A percentile compares a stretch with the other conserved stretches of the same genome.
Evolutionary conservation across 352 stramenopile genomes (phyloP).

Genomic region (Thraustotheca clavata): DNA sequence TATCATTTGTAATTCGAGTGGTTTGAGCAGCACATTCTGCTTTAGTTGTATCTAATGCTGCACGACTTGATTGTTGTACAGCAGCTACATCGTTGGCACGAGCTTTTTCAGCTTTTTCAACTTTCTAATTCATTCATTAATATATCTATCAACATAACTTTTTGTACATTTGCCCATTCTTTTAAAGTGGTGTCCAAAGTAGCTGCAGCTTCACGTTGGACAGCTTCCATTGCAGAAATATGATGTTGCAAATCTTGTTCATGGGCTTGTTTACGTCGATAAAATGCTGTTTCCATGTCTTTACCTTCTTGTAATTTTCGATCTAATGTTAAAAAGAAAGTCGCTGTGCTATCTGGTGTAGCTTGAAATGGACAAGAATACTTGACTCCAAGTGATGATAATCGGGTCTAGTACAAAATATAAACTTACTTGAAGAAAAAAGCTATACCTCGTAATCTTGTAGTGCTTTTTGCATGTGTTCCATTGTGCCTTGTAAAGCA

Average conservation of each 20-base stretch:
- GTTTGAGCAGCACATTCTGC: neutral
- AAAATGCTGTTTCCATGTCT: slow-evolving; percentile 17
- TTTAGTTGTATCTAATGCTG: neutral
- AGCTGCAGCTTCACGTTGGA: neutral
- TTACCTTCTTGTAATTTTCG: slow-evolving; percentile 17
- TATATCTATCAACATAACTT: neutral
- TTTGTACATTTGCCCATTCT: neutral
- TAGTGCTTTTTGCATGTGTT: neutral
- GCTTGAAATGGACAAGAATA: neutral
- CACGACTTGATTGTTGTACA: neutral
- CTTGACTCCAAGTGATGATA: neutral
- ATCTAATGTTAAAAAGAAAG: slow-evolving; percentile 6
- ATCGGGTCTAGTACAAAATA: neutral
- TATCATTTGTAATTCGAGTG: neutral
- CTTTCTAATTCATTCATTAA: slow-evolving; percentile 5
- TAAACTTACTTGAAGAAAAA: neutral
- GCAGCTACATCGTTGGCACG: neutral
- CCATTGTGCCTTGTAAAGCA: slow-evolving; percentile 2
- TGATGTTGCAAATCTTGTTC: slow-evolving; percentile 12
- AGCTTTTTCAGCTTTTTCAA: slow-evolving; percentile 5
- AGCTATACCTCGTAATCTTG: slow-evolving; percentile 10
- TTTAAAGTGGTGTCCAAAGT: neutral
- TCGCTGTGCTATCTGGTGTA: neutral
- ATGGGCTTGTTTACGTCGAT: slow-evolving; percentile 15
- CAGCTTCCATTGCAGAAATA: neutral